These are phyloP conservation scores for Aspergillus ochraceoroseus DNA, from an alignment of 2,329 filamentous ascomycete genomes.

Conservation along the genomic window DNA sequence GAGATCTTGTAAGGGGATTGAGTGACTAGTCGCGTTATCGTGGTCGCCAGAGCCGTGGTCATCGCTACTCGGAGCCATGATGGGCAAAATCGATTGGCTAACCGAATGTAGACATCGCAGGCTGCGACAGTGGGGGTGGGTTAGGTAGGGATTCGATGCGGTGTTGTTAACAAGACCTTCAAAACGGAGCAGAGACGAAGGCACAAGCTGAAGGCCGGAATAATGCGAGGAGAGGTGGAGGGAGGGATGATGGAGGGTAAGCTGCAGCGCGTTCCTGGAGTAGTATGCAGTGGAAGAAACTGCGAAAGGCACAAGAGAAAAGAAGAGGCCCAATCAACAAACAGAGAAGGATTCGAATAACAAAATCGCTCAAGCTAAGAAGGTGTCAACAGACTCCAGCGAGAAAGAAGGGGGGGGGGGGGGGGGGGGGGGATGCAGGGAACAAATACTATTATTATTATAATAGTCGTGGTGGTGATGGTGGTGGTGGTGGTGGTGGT, in stretches of 20 bases:
- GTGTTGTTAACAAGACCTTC: too few relatives aligned
- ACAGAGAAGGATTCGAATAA: constrained; percentile 1
- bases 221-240: not conserved
- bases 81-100: constrained; percentile 35
- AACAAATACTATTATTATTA: too few relatives aligned
- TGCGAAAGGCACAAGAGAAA: not conserved
- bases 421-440: too few relatives aligned
- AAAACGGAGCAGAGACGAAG: constrained; percentile 3
- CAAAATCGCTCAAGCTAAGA: not conserved
- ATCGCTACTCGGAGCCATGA: constrained; percentile 41
- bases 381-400: too few relatives aligned
- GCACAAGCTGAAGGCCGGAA: not conserved
- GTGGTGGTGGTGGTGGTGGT: too few relatives aligned
- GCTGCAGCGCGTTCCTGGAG: not conserved
- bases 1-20: constrained; percentile 68
- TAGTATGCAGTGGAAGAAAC: constrained; percentile 1
- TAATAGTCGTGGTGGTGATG: too few relatives aligned
- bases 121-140: constrained; percentile 14
- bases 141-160: constrained; percentile 6
- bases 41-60: constrained; percentile 29
- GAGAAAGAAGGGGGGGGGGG: too few relatives aligned
- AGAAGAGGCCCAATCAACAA: constrained; percentile 5
- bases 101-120: constrained; percentile 40
- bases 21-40: constrained; percentile 36
- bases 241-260: constrained; percentile 1